Evolutionary conservation across 352 stramenopile genomes (phyloP).

Genomic region (Globisporangium viniferum): DNA sequence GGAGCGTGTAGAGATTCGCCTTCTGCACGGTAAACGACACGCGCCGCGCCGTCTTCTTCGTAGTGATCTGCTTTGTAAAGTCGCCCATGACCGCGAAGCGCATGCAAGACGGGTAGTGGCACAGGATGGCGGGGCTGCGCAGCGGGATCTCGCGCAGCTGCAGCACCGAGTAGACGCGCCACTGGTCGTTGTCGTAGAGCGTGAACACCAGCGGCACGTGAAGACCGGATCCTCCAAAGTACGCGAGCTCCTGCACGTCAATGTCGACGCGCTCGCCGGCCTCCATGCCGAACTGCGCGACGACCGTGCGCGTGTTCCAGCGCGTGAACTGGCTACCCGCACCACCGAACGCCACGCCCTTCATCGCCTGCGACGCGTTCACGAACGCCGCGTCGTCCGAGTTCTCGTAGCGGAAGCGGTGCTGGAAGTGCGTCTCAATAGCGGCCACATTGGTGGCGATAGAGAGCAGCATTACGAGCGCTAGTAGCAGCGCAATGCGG

Average conservation of each 20-base stretch:
- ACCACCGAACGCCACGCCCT: conserved; percentile 9
- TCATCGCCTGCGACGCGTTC: conserved; percentile 7
- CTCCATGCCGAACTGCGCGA: conserved; percentile 63
- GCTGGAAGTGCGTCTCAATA: conserved; percentile 11
- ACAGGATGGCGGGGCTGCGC: conserved; percentile 48
- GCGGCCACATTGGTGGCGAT: not conserved
- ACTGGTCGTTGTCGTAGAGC: conserved; percentile 63
- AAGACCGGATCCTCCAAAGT: conserved; percentile 10
- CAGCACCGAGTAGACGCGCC: conserved; percentile 56
- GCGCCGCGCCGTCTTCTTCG: not conserved
- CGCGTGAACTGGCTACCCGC: conserved; percentile 12
- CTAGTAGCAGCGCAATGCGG: not conserved
- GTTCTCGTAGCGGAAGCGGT: conserved; percentile 16
- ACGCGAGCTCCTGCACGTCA: conserved; percentile 30
- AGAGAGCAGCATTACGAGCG: not conserved
- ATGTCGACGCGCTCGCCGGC: conserved; percentile 38
- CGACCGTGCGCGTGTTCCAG: conserved; percentile 64
- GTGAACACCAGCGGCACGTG: conserved; percentile 48
- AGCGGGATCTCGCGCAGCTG: conserved; percentile 57
- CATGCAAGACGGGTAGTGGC: conserved; percentile 52
- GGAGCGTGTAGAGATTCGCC: conserved; percentile 56
- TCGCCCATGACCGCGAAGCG: conserved; percentile 33
- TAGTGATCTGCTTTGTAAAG: not conserved
- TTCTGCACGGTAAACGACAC: conserved; percentile 13
- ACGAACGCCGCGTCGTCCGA: conserved; percentile 2